Evolutionary conservation across 768 basidiomycete species (phyloP).

Genomic region (Hortiboletus campestris): DNA sequence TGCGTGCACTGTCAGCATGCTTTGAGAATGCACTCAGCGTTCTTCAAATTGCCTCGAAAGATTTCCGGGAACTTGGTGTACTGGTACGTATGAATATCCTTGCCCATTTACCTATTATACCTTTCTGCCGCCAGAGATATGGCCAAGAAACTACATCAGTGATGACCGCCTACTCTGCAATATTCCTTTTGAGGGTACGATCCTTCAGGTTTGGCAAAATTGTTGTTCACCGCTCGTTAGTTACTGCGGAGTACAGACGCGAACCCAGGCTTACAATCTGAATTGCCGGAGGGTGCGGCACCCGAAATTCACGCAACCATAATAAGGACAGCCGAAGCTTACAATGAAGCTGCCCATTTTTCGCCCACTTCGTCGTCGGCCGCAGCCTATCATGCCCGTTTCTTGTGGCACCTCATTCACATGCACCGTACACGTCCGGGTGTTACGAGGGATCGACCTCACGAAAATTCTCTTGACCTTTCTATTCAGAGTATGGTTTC

Average conservation of each 20-base stretch:
- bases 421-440: constrained; percentile 51
- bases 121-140: constrained; percentile 54
- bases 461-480: constrained; percentile 51
- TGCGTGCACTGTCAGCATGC: constrained; percentile 69
- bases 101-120: constrained; percentile 3
- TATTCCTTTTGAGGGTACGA: constrained; percentile 70
- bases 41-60: constrained; percentile 67
- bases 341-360: constrained; percentile 65
- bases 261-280: constrained; percentile 52
- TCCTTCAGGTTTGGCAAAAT: constrained; percentile 3
- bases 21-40: constrained; percentile 72
- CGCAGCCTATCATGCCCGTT: constrained; percentile 77
- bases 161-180: constrained; percentile 85
- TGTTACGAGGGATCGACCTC: constrained; percentile 37
- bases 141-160: constrained; percentile 81
- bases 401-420: constrained; percentile 69
- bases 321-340: constrained; percentile 71
- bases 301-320: constrained; percentile 67
- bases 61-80: constrained; percentile 72
- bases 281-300: constrained; percentile 59
- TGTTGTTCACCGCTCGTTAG: constrained; percentile 35
- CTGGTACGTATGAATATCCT: constrained; percentile 54
- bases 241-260: constrained; percentile 66
- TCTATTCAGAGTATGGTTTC: constrained; percentile 48
- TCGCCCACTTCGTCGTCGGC: constrained; percentile 56